Evolutionary conservation across 495 filamentous ascomycete species (phyloP).

Genomic region (Penicillium argentinense): DNA sequence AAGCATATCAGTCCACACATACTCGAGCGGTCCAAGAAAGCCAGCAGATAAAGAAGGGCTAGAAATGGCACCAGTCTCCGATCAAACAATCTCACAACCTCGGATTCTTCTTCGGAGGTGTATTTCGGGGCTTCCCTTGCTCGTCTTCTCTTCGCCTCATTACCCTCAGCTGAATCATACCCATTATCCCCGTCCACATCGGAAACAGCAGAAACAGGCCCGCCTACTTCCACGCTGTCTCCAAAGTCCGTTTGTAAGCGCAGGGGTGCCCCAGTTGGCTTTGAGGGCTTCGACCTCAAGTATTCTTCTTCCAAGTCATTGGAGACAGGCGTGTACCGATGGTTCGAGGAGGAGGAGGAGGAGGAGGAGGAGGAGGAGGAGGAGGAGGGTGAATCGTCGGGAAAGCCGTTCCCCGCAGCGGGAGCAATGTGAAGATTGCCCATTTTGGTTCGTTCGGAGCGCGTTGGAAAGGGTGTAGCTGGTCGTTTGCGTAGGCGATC

Average conservation of each 20-base stretch:
- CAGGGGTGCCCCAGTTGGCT: conserved; percentile 21
- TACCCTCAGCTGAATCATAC: conserved; percentile 35
- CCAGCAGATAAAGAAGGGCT: conserved; percentile 77
- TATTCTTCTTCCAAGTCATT: conserved; percentile 30
- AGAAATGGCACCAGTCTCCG: conserved; percentile 74
- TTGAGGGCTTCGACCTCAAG: conserved; percentile 8
- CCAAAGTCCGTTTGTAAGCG: conserved; percentile 41
- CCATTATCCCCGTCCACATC: conserved; percentile 25
- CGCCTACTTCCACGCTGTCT: conserved; percentile 10
- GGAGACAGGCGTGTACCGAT: conserved; percentile 38
- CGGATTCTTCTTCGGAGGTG: conserved; percentile 71
- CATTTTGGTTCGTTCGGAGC: conserved; percentile 15
- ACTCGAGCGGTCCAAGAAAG: conserved; percentile 79
- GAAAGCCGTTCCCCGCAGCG: conserved; percentile 27
- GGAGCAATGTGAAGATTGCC: conserved; percentile 25
- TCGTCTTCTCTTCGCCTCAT: conserved; percentile 19
- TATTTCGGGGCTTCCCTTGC: conserved; percentile 40
- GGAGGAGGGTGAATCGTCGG: conserved; percentile 29
- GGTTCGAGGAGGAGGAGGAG: conserved; percentile 29
- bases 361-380: conserved; percentile 33
- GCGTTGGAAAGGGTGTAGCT: background rate
- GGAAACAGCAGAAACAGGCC: conserved; percentile 22
- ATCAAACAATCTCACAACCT: conserved; percentile 74
- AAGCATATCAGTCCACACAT: conserved; percentile 28
- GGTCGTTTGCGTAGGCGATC: background rate